phyloP scores from a whole-genome alignment of 805 yeast species.

The Lachancea waltii region DNA sequence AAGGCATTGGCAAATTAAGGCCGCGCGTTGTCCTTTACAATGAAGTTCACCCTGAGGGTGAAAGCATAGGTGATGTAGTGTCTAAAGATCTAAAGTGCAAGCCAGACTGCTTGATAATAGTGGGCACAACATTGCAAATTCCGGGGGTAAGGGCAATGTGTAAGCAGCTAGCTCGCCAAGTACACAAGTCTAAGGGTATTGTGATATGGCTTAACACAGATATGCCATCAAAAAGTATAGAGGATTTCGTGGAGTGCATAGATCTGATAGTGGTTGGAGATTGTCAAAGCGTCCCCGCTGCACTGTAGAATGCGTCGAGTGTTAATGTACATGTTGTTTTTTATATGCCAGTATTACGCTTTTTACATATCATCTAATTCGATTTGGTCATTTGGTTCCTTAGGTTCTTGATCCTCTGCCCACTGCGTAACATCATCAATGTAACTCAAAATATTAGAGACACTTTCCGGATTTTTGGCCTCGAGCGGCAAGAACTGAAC shows the following conservation, averaged over 20 bases:
- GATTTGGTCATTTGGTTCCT: conserved; percentile 79
- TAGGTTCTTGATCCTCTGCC: conserved; percentile 95
- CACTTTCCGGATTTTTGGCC: conserved; percentile 65
- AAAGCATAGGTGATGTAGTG: conserved; percentile 70
- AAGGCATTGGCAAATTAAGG: conserved; percentile 53
- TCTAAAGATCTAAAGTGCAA: conserved; percentile 54
- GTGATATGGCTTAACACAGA: conserved; percentile 59
- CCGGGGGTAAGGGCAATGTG: conserved; percentile 63
- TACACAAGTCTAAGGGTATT: conserved; percentile 51
- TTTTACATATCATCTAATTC: conserved; percentile 55
- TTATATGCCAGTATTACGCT: too few species aligned
- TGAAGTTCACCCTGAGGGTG: conserved; percentile 83
- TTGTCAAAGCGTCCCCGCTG: conserved; percentile 50
- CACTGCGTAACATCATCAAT: conserved; percentile 97
- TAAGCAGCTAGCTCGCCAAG: conserved; percentile 51
- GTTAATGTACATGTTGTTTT: conserved; percentile 1
- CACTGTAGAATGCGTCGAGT: background rate
- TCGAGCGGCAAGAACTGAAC: conserved; percentile 92
- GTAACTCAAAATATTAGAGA: conserved; percentile 78
- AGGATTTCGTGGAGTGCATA: conserved; percentile 44
- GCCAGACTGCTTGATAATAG: conserved; percentile 75
- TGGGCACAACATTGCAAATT: conserved; percentile 80
- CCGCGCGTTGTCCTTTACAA: conserved; percentile 67
- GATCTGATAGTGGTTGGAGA: conserved; percentile 60
- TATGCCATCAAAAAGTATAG: conserved; percentile 44